Base-by-base conservation (phyloP, 768 basidiomycete genomes). In the Asterophora lycoperdoides region DNA sequence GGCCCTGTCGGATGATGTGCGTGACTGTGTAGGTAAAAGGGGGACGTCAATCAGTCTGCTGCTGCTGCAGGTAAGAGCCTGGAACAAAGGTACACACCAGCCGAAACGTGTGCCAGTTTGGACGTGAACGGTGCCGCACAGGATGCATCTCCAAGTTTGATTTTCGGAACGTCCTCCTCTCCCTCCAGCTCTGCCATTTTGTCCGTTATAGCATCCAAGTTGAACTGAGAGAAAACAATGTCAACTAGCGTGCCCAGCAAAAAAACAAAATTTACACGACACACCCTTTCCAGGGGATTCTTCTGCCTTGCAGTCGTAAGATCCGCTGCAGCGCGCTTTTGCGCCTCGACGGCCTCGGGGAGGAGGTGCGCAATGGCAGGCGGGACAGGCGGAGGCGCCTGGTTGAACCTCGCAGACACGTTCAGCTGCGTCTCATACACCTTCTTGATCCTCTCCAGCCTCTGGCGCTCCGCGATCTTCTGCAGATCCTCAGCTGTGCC, bases 41-140 rank as follows among this genome's bases (percentile, higher is more conserved):
- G 23, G 6, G 6, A 23, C 6, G 23, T 23, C 23, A 23, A 23
- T 23, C 6, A 23, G 23, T 23, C 6, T 23, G 23, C 23, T 23
- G 23, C 23, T 23, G 23, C 23, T 23, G 23, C 23, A 23, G 23
- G 23, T 23, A 23, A 6, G 3, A 23, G 23, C 23, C 23, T 23
- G 40, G 9, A 29, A n/a, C 32, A 20, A 13, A 45, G 34, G 20
- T 7, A 79, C 93, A 59, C 60, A 96, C 94, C 91, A 28, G 96
- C 93, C 56, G 89, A 81, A 43, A 99, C 96, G 63, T 99, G 95
- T n/a, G 89, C 88, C 46, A 99, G 70, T 66, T 99, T 99, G 8
- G 94, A 97, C 0, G 96, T 98, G 73, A 99, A 99, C 0, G 96
- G 96, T 2, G 96, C 96, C 5, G 96, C 96, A 61, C 94, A 97